phyloP scores from a whole-genome alignment of 306 rosid species.

The Vicia faba region DNA sequence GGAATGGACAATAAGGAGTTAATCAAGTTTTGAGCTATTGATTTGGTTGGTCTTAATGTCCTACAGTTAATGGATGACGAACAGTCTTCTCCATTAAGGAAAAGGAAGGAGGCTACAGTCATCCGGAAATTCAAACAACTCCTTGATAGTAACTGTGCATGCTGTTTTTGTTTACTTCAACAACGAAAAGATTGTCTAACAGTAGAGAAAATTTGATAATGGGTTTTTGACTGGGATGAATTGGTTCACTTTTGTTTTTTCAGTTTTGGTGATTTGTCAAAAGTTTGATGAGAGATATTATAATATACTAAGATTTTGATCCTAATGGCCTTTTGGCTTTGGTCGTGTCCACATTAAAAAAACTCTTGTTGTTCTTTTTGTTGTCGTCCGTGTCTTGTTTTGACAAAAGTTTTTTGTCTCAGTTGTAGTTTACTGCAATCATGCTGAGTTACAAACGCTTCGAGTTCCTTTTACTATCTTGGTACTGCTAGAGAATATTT shows the following conservation, averaged over 20 bases:
- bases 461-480: conserved; percentile 11
- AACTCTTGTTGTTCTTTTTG: not conserved
- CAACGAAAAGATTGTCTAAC: not conserved
- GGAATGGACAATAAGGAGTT: conserved; percentile 55
- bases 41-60: conserved; percentile 70
- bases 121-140: conserved; percentile 35
- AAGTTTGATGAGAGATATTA: conserved; percentile 17
- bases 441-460: conserved; percentile 8
- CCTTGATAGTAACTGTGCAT: not conserved
- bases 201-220: not conserved
- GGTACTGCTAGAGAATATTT: conserved; percentile 18
- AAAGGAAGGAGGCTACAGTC: conserved; percentile 63
- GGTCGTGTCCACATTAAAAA: not conserved
- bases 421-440: conserved; percentile 11
- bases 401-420: not conserved
- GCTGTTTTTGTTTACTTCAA: conserved; percentile 21
- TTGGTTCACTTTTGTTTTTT: not conserved
- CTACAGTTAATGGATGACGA: conserved; percentile 79
- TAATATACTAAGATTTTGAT: conserved; percentile 9
- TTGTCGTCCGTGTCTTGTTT: conserved; percentile 4
- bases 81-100: conserved; percentile 72
- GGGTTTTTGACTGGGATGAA: conserved; percentile 1
- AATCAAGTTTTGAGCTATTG: conserved; percentile 55
- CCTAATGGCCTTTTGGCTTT: not conserved
- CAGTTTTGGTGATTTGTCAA: not conserved